Percentiles rank a stretch among this genome's conserved stretches.
phyloP scores from a whole-genome alignment of 306 rosid species.

The Dicorynia guianensis region DNA sequence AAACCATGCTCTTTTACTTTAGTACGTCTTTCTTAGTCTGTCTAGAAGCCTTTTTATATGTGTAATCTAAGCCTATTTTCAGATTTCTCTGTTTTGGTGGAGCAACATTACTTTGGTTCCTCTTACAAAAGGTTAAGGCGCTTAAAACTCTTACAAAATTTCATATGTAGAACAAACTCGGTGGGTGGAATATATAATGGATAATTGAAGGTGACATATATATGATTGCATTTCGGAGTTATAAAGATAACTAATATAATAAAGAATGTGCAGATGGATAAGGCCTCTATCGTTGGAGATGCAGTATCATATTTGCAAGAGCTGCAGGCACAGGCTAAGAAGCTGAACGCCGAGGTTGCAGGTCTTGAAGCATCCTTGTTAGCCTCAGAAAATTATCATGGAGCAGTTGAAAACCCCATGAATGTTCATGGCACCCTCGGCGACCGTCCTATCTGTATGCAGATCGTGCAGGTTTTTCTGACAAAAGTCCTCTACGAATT shows the following conservation, averaged over 20 bases:
- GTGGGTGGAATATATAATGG: background rate
- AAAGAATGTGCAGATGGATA: conserved; percentile 73
- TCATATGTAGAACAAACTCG: background rate
- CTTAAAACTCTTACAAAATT: background rate
- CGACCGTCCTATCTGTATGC: conserved; percentile 50
- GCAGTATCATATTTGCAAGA: conserved; percentile 76
- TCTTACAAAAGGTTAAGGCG: background rate
- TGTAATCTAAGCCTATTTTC: too few relatives aligned
- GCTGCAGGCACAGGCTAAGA: conserved; percentile 75
- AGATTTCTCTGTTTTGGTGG: too few relatives aligned
- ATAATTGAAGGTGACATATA: background rate
- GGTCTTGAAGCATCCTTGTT: conserved; percentile 69
- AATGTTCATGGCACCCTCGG: conserved; percentile 42
- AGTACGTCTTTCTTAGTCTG: too few relatives aligned
- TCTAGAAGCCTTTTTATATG: too few relatives aligned
- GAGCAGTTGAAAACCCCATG: conserved; percentile 41
- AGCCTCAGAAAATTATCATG: conserved; percentile 50
- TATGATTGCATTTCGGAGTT: background rate
- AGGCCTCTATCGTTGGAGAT: conserved; percentile 93
- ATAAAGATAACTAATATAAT: background rate
- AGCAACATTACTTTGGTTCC: background rate
- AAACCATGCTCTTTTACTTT: too few relatives aligned
- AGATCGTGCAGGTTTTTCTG: conserved; percentile 66
- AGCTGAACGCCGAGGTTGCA: conserved; percentile 73
- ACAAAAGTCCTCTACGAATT: background rate